Evolutionary conservation across 805 yeast species (phyloP).

Genomic region (Candida takata): DNA sequence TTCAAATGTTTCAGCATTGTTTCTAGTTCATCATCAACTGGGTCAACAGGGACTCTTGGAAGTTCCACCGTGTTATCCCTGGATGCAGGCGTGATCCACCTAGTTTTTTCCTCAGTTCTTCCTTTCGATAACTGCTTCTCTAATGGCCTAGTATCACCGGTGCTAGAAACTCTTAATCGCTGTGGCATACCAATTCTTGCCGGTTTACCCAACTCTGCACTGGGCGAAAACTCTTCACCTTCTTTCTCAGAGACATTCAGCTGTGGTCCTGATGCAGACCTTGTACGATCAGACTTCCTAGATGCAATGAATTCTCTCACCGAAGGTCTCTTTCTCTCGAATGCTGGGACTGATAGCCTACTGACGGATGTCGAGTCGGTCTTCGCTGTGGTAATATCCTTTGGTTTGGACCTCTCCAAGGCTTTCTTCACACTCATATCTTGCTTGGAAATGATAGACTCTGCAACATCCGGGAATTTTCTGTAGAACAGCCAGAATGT

Average conservation of each 20-base stretch:
- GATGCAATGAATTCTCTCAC: slow-evolving; percentile 41
- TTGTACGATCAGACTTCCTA: slow-evolving; percentile 33
- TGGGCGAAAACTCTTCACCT: too few species aligned
- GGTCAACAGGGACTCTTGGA: background rate
- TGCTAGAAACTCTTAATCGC: slow-evolving; percentile 17
- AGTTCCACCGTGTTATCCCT: slow-evolving; percentile 5
- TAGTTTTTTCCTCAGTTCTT: slow-evolving; percentile 5
- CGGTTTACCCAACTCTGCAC: slow-evolving; percentile 20
- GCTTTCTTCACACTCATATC: slow-evolving; percentile 43
- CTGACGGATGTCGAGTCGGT: background rate
- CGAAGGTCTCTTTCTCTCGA: slow-evolving; percentile 35
- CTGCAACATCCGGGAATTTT: slow-evolving; percentile 47
- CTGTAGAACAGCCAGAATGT: slow-evolving; percentile 66
- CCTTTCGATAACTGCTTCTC: slow-evolving; percentile 17
- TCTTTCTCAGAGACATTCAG: slow-evolving; percentile 13
- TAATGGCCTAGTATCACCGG: slow-evolving; percentile 11
- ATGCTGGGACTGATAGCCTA: slow-evolving; percentile 8
- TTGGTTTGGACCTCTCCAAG: slow-evolving; percentile 52
- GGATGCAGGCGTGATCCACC: slow-evolving; percentile 1
- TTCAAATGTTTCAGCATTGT: slow-evolving; percentile 10
- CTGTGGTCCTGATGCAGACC: slow-evolving; percentile 30
- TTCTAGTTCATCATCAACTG: slow-evolving; percentile 1
- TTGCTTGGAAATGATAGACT: slow-evolving; percentile 19
- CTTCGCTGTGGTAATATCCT: slow-evolving; percentile 15
- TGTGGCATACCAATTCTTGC: slow-evolving; percentile 20